Conservation (phyloP, 164 flowering plant species). For the Vitis cinerea region DNA sequence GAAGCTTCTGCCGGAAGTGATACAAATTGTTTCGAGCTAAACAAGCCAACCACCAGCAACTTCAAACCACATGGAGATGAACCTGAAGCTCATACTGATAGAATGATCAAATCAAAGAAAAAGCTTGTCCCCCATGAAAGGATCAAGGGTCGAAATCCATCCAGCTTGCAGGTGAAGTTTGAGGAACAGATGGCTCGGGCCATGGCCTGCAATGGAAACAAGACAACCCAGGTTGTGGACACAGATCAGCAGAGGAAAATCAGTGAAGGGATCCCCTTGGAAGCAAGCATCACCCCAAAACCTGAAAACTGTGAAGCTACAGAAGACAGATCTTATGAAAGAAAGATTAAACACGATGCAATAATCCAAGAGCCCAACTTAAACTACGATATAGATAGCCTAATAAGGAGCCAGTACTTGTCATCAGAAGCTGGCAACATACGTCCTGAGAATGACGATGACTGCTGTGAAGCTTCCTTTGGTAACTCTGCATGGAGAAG, state of each 20-base stretch:
- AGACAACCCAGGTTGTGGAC: constrained; percentile 16
- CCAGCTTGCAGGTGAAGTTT: constrained; percentile 37
- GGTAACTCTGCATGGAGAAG: constrained; percentile 31
- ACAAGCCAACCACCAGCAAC: constrained; percentile 28
- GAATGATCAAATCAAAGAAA: constrained; percentile 27
- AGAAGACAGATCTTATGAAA: constrained; percentile 9
- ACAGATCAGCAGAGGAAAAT: constrained; percentile 13
- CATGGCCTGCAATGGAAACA: constrained; percentile 20
- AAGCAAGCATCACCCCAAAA: constrained; percentile 16
- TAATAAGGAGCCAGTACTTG: constrained; percentile 22
- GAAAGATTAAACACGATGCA: constrained; percentile 13
- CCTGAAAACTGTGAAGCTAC: constrained; percentile 27
- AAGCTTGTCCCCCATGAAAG: constrained; percentile 19
- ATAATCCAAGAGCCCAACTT: constrained; percentile 14
- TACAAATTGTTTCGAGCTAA: constrained; percentile 55
- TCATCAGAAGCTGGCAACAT: constrained; percentile 22
- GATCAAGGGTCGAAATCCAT: constrained; percentile 22
- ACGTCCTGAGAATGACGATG: constrained; percentile 18
- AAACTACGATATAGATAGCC: constrained; percentile 13
- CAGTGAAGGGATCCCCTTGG: constrained; percentile 19
- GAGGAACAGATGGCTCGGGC: constrained; percentile 50
- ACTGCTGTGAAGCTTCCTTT: constrained; percentile 23
- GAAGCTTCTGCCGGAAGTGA: constrained; percentile 54
- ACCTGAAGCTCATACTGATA: constrained; percentile 29
- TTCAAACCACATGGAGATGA: constrained; percentile 22